Conservation (phyloP, 2,329 filamentous ascomycete genomes). For the Incumbomyces lentus region DNA sequence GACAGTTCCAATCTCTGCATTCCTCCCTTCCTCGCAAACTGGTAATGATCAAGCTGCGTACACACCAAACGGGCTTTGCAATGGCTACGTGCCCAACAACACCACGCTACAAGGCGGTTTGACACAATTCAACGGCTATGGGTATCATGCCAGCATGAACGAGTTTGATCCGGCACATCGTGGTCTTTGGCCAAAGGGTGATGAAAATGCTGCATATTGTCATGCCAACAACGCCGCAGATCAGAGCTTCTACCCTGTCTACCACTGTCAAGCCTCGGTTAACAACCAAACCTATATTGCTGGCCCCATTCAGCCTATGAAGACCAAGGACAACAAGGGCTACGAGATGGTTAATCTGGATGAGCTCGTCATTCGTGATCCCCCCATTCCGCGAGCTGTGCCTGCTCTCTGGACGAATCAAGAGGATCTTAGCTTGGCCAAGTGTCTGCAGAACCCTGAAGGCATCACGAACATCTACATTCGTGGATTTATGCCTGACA, state of each 20-base stretch:
- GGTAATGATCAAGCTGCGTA: conserved; percentile 21
- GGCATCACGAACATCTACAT: conserved; percentile 98
- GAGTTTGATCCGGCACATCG: conserved; percentile 29
- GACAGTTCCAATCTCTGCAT: conserved; percentile 17
- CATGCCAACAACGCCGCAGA: conserved; percentile 48
- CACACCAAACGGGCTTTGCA: conserved; percentile 27
- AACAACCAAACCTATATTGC: conserved; percentile 30
- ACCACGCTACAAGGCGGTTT: conserved; percentile 25
- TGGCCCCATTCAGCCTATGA: conserved; percentile 34
- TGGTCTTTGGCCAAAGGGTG: conserved; percentile 32
- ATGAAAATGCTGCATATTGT: conserved; percentile 26
- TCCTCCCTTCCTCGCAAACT: conserved; percentile 16
- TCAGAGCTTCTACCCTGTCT: conserved; percentile 43
- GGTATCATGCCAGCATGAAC: conserved; percentile 27
- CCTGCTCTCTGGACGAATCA: conserved; percentile 75
- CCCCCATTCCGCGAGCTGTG: conserved; percentile 74
- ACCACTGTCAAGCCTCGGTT: conserved; percentile 52
- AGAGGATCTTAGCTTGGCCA: conserved; percentile 79
- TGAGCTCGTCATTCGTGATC: conserved; percentile 61
- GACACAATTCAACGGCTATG: conserved; percentile 28
- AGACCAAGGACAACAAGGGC: conserved; percentile 30
- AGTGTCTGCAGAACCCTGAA: conserved; percentile 86
- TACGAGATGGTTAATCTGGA: conserved; percentile 47
- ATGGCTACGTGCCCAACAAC: conserved; percentile 25
- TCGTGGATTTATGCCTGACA: conserved; percentile 86